Evolutionary conservation across 2,329 filamentous ascomycete genomes (phyloP).

Genomic region (Pseudofabraea citricarpa): DNA sequence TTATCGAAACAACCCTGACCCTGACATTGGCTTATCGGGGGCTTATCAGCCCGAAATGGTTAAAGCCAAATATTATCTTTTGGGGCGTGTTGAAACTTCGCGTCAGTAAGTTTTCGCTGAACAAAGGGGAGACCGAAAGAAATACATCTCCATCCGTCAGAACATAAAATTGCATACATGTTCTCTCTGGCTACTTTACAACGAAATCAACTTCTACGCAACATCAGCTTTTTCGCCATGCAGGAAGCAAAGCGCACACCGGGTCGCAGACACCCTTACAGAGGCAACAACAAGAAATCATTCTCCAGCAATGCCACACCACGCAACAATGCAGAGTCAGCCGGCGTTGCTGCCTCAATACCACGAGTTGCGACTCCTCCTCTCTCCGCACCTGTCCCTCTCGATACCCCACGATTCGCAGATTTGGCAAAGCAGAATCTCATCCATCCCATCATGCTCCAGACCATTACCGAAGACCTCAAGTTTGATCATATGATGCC

Average conservation of each 20-base stretch:
- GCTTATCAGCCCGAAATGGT: not conserved
- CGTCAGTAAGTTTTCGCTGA: not conserved
- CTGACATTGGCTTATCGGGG: too few relatives aligned
- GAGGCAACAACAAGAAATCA: constrained; percentile 15
- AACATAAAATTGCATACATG: constrained; percentile 5
- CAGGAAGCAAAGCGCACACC: constrained; percentile 15
- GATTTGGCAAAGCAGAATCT: constrained; percentile 37
- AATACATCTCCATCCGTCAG: not conserved
- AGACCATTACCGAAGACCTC: constrained; percentile 67
- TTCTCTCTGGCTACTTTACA: constrained; percentile 13
- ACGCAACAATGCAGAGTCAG: constrained; percentile 9
- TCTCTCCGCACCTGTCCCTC: constrained; percentile 33
- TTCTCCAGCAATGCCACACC: constrained; percentile 16
- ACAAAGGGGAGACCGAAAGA: not conserved
- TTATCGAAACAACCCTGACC: too few relatives aligned
- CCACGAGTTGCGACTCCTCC: constrained; percentile 28
- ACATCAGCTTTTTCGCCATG: constrained; percentile 17
- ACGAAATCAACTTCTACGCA: constrained; percentile 11
- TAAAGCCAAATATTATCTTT: not conserved
- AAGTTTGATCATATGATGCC: constrained; percentile 83
- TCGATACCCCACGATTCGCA: constrained; percentile 41
- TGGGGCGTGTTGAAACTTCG: too few relatives aligned
- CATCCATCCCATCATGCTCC: constrained; percentile 41
- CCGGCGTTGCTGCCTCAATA: constrained; percentile 26
- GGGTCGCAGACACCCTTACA: constrained; percentile 16